Evolutionary conservation across 169 alveolate species (phyloP).

Genomic region (Eimeria necatrix): DNA sequence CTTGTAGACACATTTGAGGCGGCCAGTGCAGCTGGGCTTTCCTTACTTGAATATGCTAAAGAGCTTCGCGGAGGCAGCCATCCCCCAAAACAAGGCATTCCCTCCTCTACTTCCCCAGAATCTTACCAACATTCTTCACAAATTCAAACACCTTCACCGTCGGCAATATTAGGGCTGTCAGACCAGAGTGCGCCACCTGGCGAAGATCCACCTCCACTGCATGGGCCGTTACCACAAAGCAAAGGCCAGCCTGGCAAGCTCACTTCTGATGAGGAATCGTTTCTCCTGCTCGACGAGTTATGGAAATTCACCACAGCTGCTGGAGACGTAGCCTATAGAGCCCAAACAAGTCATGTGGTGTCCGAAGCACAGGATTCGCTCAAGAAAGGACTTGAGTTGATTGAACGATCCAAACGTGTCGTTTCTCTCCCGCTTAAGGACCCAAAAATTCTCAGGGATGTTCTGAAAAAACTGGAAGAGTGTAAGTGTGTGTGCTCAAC

Average conservation of each 20-base stretch:
- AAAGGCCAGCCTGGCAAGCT: background rate
- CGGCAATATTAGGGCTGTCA: background rate
- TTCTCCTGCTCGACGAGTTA: background rate
- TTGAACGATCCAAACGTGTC: background rate
- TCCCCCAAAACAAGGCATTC: no score
- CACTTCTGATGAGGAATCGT: background rate
- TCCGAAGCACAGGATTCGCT: background rate
- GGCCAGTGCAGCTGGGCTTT: no score
- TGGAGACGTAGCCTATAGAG: background rate
- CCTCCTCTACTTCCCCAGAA: no score
- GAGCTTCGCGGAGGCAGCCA: no score
- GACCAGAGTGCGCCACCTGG: background rate
- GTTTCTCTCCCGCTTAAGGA: background rate
- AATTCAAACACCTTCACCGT: no score
- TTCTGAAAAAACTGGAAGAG: background rate
- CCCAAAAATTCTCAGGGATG: background rate
- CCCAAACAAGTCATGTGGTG: background rate
- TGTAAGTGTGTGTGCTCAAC: background rate
- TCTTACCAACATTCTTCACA: no score
- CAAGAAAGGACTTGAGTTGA: background rate
- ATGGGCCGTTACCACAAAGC: background rate
- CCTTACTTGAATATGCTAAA: no score
- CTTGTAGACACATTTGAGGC: no score
- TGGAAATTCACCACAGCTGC: background rate
- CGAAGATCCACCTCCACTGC: slow-evolving; percentile 2